phyloP scores from a whole-genome alignment of 768 basidiomycete genomes.

The Lyophyllum semitale region DNA sequence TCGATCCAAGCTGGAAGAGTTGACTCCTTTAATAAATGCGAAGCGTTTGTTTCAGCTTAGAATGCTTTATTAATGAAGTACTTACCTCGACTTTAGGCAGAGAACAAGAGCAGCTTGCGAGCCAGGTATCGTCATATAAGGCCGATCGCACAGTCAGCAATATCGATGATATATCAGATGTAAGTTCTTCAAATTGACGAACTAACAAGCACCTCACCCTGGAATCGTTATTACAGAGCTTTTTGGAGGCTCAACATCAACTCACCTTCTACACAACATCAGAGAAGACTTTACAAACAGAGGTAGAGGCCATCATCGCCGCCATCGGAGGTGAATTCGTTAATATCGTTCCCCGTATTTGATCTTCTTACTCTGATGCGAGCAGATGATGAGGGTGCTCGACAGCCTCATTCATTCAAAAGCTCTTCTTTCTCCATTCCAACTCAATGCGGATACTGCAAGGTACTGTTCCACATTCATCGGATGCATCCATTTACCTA shows the following conservation, averaged over 20 bases:
- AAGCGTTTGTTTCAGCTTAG: slow-evolving; percentile 51
- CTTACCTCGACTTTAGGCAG: slow-evolving; percentile 36
- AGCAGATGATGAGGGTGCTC: slow-evolving; percentile 73
- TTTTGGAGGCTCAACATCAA: slow-evolving; percentile 66
- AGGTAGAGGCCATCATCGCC: slow-evolving; percentile 58
- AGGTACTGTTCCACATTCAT: slow-evolving; percentile 42
- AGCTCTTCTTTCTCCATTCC: slow-evolving; percentile 86
- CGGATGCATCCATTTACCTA: neutral
- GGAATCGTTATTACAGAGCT: slow-evolving; percentile 45
- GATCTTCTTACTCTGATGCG: slow-evolving; percentile 8
- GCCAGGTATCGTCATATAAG: slow-evolving; percentile 47
- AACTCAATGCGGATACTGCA: slow-evolving; percentile 80
- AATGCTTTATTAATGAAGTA: slow-evolving; percentile 9
- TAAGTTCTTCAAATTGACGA: slow-evolving; percentile 28
- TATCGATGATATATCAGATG: slow-evolving; percentile 60
- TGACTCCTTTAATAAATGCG: slow-evolving; percentile 53
- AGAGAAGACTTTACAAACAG: slow-evolving; percentile 59
- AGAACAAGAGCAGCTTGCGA: slow-evolving; percentile 54
- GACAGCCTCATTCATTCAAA: slow-evolving; percentile 79
- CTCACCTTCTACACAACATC: slow-evolving; percentile 54
- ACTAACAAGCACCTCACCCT: slow-evolving; percentile 10
- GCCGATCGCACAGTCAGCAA: slow-evolving; percentile 53
- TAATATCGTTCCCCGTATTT: slow-evolving; percentile 6
- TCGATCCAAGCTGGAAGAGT: slow-evolving; percentile 63
- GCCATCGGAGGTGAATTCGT: slow-evolving; percentile 62